Conservation (phyloP, 1,139 yeast species). For the Ogataea hybrid region DNA sequence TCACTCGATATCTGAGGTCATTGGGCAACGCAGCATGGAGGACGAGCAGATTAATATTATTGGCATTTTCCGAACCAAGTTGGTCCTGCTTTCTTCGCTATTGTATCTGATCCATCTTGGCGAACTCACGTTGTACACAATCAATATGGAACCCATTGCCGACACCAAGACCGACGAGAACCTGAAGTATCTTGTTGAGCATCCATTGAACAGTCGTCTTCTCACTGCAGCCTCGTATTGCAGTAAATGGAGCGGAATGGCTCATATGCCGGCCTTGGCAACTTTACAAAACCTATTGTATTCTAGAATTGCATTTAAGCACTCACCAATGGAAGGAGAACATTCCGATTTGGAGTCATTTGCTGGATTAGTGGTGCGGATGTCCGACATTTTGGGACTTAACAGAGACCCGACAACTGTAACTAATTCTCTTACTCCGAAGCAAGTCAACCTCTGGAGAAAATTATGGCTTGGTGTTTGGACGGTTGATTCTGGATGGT, state of each 20-base stretch:
- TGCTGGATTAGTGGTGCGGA: constrained; percentile 36
- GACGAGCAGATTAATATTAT: constrained; percentile 12
- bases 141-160: constrained; percentile 23
- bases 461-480: constrained; percentile 26
- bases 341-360: constrained; percentile 37
- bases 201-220: constrained; percentile 40
- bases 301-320: constrained; percentile 34
- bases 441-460: constrained; percentile 21
- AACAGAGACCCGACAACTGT: constrained; percentile 39
- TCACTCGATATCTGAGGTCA: constrained; percentile 7
- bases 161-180: constrained; percentile 14
- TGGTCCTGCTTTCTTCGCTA: constrained; percentile 25
- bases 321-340: constrained; percentile 44
- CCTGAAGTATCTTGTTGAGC: constrained; percentile 34
- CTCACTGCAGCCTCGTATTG: constrained; percentile 41
- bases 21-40: constrained; percentile 20
- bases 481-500: constrained; percentile 13
- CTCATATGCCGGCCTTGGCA: constrained; percentile 36
- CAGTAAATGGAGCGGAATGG: constrained; percentile 39
- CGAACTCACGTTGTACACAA: constrained; percentile 36
- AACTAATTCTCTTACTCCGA: background rate
- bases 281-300: constrained; percentile 39
- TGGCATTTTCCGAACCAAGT: constrained; percentile 30
- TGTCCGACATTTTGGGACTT: constrained; percentile 40
- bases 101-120: constrained; percentile 32